Percentiles rank a stretch among this genome's conserved stretches.
Evolutionary conservation across 208 protist genomes (phyloP).

Genomic region (Leishmania lainsoni): DNA sequence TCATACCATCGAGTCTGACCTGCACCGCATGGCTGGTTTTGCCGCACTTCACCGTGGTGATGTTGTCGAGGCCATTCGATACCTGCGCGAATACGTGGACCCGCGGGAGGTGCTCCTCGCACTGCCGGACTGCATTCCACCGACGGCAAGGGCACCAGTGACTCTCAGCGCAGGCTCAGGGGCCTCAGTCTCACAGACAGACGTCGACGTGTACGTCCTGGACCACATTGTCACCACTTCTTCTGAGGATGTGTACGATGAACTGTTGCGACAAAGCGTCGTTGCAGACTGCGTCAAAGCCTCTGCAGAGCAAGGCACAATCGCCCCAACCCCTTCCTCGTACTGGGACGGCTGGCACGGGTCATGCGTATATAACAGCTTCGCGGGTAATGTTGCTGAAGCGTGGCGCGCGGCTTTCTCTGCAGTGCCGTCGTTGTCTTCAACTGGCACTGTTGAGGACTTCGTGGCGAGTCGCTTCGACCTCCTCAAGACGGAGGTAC

Average conservation of each 20-base stretch:
- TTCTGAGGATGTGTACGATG: conserved; percentile 1
- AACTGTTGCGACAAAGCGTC: neutral
- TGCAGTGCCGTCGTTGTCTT: neutral
- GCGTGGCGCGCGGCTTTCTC: conserved; percentile 23
- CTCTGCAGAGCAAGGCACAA: neutral
- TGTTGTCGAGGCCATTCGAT: conserved; percentile 47
- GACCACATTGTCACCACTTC: neutral
- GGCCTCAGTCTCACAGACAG: neutral
- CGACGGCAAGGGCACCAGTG: conserved; percentile 9
- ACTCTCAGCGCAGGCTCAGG: neutral
- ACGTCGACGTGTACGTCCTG: conserved; percentile 6
- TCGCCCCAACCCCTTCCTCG: neutral
- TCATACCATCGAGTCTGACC: conserved; percentile 50
- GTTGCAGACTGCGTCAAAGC: neutral
- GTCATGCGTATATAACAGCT: conserved; percentile 31
- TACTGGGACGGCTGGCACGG: conserved; percentile 31
- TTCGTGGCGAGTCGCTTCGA: conserved; percentile 24
- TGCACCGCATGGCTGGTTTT: conserved; percentile 78
- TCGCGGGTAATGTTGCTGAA: neutral
- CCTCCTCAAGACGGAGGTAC: conserved; percentile 18
- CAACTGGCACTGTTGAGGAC: neutral
- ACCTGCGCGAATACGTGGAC: conserved; percentile 67
- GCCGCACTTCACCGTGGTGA: conserved; percentile 52
- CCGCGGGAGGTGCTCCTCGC: conserved; percentile 66
- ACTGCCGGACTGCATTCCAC: conserved; percentile 71